phyloP scores from a whole-genome alignment of 1,284 basidiomycete genomes.

The Ganoderma leucocontextum region DNA sequence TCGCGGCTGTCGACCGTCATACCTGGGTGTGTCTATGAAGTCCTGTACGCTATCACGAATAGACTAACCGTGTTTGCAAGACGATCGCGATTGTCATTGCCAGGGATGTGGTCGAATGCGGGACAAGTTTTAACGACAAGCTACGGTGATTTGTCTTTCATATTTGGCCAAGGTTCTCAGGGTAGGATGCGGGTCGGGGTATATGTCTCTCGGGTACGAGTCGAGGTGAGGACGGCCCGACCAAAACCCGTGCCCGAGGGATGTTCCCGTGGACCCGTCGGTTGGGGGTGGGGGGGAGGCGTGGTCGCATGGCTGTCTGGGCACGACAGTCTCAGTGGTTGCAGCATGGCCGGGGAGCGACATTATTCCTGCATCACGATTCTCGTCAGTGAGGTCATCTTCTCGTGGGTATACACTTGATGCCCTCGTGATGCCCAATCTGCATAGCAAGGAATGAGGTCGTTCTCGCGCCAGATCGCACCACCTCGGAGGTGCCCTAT shows the following conservation, averaged over 20 bases:
- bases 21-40: not conserved
- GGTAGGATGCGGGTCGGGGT: not conserved
- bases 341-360: not conserved
- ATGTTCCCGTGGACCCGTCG: not conserved
- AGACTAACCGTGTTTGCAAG: not conserved
- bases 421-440: not conserved
- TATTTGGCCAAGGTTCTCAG: too few relatives aligned
- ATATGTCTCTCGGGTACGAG: not conserved
- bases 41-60: not conserved
- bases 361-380: not conserved
- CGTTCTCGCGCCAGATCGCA: not conserved
- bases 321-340: not conserved
- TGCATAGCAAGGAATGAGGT: not conserved
- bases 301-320: not conserved
- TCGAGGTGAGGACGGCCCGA: not conserved
- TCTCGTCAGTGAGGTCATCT: not conserved
- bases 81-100: not conserved
- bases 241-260: not conserved
- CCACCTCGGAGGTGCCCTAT: not conserved
- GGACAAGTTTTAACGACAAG: too few relatives aligned
- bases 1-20: not conserved
- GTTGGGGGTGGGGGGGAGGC: not conserved
- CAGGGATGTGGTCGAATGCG: not conserved
- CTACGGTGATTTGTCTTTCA: too few relatives aligned
- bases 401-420: not conserved